Evolutionary conservation across 1,139 yeast genomes (phyloP), one percentile per base, ranked within the genome.

Genomic region (Pneumocystis sp.): DNA sequence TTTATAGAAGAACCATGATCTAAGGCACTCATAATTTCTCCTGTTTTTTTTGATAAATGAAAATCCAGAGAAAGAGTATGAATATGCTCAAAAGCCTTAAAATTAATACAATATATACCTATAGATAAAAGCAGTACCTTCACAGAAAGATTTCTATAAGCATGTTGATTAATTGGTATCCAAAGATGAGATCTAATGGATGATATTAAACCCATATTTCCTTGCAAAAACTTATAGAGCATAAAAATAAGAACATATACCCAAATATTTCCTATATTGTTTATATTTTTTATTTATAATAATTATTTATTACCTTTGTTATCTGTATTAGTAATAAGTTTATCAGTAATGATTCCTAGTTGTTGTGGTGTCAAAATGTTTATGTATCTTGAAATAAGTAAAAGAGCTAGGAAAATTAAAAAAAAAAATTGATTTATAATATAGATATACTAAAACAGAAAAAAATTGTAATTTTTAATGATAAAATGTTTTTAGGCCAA

Each of bases 1-100:
- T 97, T 96, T 61, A 93, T 91, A 76, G 98, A 97, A 71, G 91
- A 91, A 74, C 97, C 97, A 71, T 97, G 80, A 73, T 93, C 98
- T 71, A 93, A 91, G 0, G 97, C 97, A 68, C 97, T 79, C 0
- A 97, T 90, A 61, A 93, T 78, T 0, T 96, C 97, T 70, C 98
- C 97, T 0, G 98, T 91, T 74, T 93, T 97, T 71, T 91, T 81
- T 8, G 93, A 81, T 64, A 93, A 76, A 75, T 93, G 98, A 81
- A 93, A 93, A 31, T 90, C 89, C 63, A 91, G 78, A 75, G 91
- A 97, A 76, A 93, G 81, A 70, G 84, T 84, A 74, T 93, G 80
- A 66, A 93, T 79, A 74, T 90, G 97, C 62, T 78, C 80, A 74
- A 93, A 93, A 0, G 97, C 90, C 45, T 50, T 50, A 31, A 50